phyloP scores from a whole-genome alignment of 192 early-diverging fungal species.

The Backusella luteola region DNA sequence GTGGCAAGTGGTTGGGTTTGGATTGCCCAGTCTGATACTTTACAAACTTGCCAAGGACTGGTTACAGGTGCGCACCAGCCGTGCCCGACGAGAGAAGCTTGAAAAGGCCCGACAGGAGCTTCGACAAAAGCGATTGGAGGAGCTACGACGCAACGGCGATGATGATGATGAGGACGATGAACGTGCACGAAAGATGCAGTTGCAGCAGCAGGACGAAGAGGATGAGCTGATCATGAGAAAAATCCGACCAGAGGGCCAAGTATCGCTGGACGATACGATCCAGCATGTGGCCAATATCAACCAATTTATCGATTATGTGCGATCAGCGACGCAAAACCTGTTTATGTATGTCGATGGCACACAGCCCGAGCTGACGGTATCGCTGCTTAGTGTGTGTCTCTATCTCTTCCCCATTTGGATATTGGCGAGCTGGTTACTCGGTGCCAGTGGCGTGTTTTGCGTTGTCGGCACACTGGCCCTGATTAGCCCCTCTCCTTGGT shows the following conservation, averaged over 20 bases:
- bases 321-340: background rate
- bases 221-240: constrained; percentile 25
- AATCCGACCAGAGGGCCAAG: constrained; percentile 20
- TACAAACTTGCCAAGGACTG: constrained; percentile 21
- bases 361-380: constrained; percentile 16
- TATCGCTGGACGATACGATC: constrained; percentile 32
- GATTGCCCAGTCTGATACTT: constrained; percentile 19
- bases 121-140: constrained; percentile 11
- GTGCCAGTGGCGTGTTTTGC: constrained; percentile 4
- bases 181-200: background rate
- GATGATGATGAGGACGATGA: constrained; percentile 12
- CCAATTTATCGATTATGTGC: background rate
- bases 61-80: constrained; percentile 17
- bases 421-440: constrained; percentile 3
- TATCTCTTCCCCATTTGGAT: constrained; percentile 29
- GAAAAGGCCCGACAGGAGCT: constrained; percentile 3
- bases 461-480: constrained; percentile 14
- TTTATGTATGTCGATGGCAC: constrained; percentile 21
- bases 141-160: background rate
- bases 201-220: constrained; percentile 23
- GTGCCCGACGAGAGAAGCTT: constrained; percentile 8
- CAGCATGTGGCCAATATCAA: constrained; percentile 24
- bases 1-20: constrained; percentile 13
- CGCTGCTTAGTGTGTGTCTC: constrained; percentile 8
- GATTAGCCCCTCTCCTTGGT: constrained; percentile 19